phyloP scores from a whole-genome alignment of 768 basidiomycete genomes.

The Mycena epipterygia region DNA sequence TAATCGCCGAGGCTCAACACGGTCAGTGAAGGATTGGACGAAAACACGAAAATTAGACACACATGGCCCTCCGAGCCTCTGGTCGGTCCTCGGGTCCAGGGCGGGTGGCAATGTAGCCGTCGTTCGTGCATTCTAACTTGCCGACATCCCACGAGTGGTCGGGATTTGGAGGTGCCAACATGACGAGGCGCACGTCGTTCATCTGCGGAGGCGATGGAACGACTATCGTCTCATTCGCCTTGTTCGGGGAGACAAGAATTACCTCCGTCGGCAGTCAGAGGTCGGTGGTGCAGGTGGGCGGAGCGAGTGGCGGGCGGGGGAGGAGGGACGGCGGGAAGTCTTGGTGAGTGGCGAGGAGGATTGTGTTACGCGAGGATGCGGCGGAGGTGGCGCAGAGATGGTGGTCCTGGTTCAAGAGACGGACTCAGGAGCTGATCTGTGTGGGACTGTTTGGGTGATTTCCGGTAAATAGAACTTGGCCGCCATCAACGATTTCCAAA shows the following conservation, averaged over 20 bases:
- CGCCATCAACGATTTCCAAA: slow-evolving; percentile 1
- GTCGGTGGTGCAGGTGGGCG: background rate
- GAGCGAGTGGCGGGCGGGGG: background rate
- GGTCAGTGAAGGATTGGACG: slow-evolving; percentile 11
- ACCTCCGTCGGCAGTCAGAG: slow-evolving; percentile 1
- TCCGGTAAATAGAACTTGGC: no score
- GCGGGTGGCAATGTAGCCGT: background rate
- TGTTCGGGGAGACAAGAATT: background rate
- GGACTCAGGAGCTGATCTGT: background rate
- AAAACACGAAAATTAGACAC: slow-evolving; percentile 10
- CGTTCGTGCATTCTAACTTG: background rate
- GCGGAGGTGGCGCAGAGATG: background rate
- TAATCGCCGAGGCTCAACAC: slow-evolving; percentile 2
- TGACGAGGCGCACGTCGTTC: background rate
- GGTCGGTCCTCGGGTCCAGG: background rate
- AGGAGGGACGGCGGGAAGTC: background rate
- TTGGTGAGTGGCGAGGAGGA: background rate
- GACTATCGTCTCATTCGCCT: background rate
- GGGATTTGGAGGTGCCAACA: slow-evolving; percentile 6
- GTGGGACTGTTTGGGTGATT: background rate
- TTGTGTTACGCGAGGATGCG: background rate
- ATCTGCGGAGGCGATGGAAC: background rate
- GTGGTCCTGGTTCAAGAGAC: background rate
- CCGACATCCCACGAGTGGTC: slow-evolving; percentile 17
- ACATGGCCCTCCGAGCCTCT: background rate